Conservation (phyloP, 1,139 yeast genomes). For the Suhomyces coccinellae region DNA sequence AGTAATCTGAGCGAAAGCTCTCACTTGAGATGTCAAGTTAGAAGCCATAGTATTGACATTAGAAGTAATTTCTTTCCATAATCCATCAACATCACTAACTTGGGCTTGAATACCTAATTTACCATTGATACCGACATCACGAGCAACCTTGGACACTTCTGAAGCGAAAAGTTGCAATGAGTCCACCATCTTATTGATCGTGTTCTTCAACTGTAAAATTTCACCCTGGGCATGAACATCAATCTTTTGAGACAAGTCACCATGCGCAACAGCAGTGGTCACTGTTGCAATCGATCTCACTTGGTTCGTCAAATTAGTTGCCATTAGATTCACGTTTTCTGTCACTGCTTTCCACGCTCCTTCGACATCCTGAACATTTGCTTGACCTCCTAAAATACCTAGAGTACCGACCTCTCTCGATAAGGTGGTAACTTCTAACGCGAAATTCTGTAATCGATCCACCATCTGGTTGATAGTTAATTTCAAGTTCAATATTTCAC, state of each 20-base stretch:
- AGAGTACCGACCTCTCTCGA: constrained; percentile 89
- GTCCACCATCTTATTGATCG: constrained; percentile 90
- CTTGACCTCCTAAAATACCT: constrained; percentile 89
- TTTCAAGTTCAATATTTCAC: constrained; percentile 80
- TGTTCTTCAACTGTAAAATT: constrained; percentile 70
- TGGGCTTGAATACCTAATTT: constrained; percentile 90
- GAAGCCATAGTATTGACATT: constrained; percentile 93
- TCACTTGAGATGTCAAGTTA: constrained; percentile 84
- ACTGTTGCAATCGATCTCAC: constrained; percentile 89
- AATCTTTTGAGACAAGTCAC: constrained; percentile 84
- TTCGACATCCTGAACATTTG: constrained; percentile 87
- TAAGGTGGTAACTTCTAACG: constrained; percentile 83
- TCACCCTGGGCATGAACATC: constrained; percentile 91
- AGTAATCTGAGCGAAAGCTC: constrained; percentile 91
- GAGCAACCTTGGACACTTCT: constrained; percentile 86
- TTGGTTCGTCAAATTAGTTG: constrained; percentile 83
- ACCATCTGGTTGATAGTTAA: constrained; percentile 83
- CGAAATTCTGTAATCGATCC: constrained; percentile 84
- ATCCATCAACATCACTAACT: constrained; percentile 85
- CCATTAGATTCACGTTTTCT: constrained; percentile 87
- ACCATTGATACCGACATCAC: constrained; percentile 92
- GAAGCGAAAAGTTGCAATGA: constrained; percentile 83
- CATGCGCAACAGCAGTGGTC: constrained; percentile 90
- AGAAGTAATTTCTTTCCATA: constrained; percentile 92
- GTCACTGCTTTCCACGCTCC: constrained; percentile 94